A percentile compares a stretch with the other conserved stretches of the same genome.
phyloP scores from a whole-genome alignment of 306 rosid species.

The Casuarina equisetifolia region DNA sequence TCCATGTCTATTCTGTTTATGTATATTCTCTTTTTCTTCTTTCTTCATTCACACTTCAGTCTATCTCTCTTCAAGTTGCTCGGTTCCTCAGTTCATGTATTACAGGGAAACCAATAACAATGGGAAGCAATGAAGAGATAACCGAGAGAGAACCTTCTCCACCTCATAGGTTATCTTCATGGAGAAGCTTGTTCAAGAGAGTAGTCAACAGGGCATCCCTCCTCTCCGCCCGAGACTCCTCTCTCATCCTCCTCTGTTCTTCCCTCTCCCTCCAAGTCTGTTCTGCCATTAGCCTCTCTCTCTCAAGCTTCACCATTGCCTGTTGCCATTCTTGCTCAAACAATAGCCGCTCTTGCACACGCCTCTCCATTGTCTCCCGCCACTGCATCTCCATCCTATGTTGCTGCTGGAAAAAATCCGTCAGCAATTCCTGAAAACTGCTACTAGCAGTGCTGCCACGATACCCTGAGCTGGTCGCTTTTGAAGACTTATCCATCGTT shows the following conservation, averaged over 20 bases:
- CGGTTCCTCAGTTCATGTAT: conserved; percentile 17
- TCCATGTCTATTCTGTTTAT: conserved; percentile 27
- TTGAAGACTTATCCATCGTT: conserved; percentile 43
- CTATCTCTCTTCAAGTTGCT: conserved; percentile 23
- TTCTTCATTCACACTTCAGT: conserved; percentile 12
- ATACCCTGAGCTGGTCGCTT: conserved; percentile 32
- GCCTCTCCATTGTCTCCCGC: conserved; percentile 77
- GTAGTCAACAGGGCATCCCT: conserved; percentile 74
- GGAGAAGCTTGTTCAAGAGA: conserved; percentile 66
- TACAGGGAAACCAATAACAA: conserved; percentile 29
- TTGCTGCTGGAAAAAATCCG: conserved; percentile 72
- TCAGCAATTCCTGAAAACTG: conserved; percentile 54
- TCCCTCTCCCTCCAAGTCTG: conserved; percentile 89
- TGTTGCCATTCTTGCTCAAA: conserved; percentile 87
- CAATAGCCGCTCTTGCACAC: conserved; percentile 53
- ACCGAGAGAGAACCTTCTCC: conserved; percentile 19
- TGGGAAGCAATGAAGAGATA: conserved; percentile 29
- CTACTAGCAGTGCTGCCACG: conserved; percentile 19
- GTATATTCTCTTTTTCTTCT: conserved; percentile 6
- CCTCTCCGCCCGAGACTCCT: conserved; percentile 75
- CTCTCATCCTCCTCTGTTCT: conserved; percentile 78
- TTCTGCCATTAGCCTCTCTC: conserved; percentile 75
- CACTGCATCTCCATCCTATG: conserved; percentile 81
- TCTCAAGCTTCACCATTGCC: conserved; percentile 71
- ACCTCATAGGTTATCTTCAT: conserved; percentile 43